Evolutionary conservation across 495 filamentous ascomycete genomes (phyloP).

Genomic region (Tuber indicum): DNA sequence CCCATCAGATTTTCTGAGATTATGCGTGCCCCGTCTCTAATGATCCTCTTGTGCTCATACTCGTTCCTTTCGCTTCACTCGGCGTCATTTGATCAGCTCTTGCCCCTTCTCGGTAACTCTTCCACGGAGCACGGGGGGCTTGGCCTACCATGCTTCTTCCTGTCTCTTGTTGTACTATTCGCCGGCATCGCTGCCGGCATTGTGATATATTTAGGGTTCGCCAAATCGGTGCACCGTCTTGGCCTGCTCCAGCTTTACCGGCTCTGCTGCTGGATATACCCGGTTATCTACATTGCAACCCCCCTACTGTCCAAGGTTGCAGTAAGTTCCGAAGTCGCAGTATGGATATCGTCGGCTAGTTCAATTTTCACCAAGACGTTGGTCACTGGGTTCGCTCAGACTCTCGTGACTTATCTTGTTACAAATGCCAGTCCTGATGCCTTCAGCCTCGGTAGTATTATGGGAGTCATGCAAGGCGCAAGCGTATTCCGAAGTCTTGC

Average conservation of each 20-base stretch:
- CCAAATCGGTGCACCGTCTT: slow-evolving; percentile 39
- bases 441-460: slow-evolving; percentile 46
- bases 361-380: slow-evolving; percentile 46
- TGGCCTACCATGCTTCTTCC: slow-evolving; percentile 47
- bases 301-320: slow-evolving; percentile 43
- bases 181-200: slow-evolving; percentile 42
- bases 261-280: slow-evolving; percentile 43
- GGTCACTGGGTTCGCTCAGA: slow-evolving; percentile 43
- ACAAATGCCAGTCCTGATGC: slow-evolving; percentile 48
- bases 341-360: slow-evolving; percentile 41
- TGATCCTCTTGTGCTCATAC: slow-evolving; percentile 46
- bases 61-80: slow-evolving; percentile 47
- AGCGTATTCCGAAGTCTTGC: slow-evolving; percentile 46
- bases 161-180: slow-evolving; percentile 43
- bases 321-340: slow-evolving; percentile 31
- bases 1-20: slow-evolving; percentile 46
- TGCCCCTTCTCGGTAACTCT: slow-evolving; percentile 47
- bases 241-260: slow-evolving; percentile 47
- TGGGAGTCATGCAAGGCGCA: slow-evolving; percentile 47
- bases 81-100: slow-evolving; percentile 46
- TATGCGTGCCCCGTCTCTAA: slow-evolving; percentile 45
- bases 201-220: slow-evolving; percentile 42
- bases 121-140: slow-evolving; percentile 45
- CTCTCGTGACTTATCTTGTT: slow-evolving; percentile 45
- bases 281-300: slow-evolving; percentile 44